Evolutionary conservation across 1,284 basidiomycete genomes (phyloP).

Genomic region (Moesziomyces sp.): DNA sequence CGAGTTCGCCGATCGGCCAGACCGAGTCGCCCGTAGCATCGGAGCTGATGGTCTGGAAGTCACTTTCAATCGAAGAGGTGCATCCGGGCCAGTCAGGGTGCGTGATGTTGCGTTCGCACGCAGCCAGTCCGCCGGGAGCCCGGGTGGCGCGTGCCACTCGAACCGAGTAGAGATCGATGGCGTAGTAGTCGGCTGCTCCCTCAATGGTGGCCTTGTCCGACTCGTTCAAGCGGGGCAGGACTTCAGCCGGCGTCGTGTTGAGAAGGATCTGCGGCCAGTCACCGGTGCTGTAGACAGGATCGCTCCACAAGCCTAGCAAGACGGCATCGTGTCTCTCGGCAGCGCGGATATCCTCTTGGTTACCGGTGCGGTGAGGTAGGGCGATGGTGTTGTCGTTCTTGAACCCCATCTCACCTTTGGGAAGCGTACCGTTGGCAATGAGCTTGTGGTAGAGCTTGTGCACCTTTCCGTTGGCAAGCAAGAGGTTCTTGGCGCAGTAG

Average conservation of each 20-base stretch:
- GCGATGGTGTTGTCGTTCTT: no score
- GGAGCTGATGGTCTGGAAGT: no score
- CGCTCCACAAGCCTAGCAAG: no score
- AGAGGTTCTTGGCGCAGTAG: conserved; percentile 25
- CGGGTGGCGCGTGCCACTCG: not conserved
- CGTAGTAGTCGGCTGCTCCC: not conserved
- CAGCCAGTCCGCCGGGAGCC: not conserved
- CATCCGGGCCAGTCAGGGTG: conserved; percentile 42
- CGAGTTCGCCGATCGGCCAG: conserved; percentile 7
- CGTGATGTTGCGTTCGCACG: conserved; percentile 11
- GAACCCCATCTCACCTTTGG: no score
- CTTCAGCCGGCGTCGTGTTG: no score
- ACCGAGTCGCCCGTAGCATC: no score
- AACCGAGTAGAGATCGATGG: not conserved
- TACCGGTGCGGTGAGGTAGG: no score
- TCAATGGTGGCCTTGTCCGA: not conserved
- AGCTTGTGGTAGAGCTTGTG: conserved; percentile 25
- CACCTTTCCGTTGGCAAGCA: conserved; percentile 35
- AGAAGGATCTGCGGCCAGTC: no score
- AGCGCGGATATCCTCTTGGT: no score
- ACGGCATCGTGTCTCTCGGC: no score
- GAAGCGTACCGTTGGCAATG: not conserved
- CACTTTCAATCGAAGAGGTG: not conserved
- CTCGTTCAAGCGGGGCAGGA: no score
- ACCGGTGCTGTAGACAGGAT: no score